Evolutionary conservation across 352 stramenopile species (phyloP).

Genomic region (Discostella stelligera): DNA sequence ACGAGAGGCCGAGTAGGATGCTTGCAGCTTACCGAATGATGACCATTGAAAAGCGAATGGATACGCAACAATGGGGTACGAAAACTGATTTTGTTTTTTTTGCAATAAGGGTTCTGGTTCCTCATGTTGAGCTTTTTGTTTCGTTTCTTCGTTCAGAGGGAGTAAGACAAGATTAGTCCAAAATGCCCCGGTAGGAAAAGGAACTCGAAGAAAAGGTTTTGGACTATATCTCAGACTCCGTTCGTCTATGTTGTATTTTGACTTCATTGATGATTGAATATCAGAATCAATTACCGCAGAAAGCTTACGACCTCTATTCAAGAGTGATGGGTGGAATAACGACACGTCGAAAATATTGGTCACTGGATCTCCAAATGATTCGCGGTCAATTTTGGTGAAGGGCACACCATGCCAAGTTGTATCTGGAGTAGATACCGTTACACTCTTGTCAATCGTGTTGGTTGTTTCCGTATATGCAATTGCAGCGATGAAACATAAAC

Average conservation of each 20-base stretch:
- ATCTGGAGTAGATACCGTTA: conserved; percentile 1
- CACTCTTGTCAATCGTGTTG: not conserved
- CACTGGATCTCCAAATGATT: conserved; percentile 63
- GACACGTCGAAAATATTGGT: conserved; percentile 60
- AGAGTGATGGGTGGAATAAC: conserved; percentile 63
- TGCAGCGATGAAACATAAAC: conserved; percentile 27
- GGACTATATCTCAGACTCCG: conserved; percentile 7
- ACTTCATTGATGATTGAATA: conserved; percentile 8
- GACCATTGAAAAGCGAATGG: conserved; percentile 80
- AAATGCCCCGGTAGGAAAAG: conserved; percentile 79
- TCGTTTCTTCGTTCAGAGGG: conserved; percentile 22
- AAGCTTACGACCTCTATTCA: conserved; percentile 8
- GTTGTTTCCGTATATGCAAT: conserved; percentile 24
- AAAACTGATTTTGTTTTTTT: conserved; percentile 45
- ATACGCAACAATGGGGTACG: conserved; percentile 77
- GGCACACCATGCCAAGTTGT: conserved; percentile 37
- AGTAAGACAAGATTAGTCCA: conserved; percentile 80
- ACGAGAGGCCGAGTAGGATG: conserved; percentile 69
- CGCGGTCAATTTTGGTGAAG: conserved; percentile 58
- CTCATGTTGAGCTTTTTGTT: not conserved
- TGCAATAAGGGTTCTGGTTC: not conserved
- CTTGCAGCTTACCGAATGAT: conserved; percentile 47
- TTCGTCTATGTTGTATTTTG: not conserved
- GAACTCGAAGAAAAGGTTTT: conserved; percentile 58
- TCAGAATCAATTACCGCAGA: not conserved